A percentile compares a stretch with the other conserved stretches of the same genome.
These are phyloP conservation scores for Arachnomyces sp. DNA, from an alignment of 2,329 filamentous ascomycete genomes.

Conservation along the genomic window DNA sequence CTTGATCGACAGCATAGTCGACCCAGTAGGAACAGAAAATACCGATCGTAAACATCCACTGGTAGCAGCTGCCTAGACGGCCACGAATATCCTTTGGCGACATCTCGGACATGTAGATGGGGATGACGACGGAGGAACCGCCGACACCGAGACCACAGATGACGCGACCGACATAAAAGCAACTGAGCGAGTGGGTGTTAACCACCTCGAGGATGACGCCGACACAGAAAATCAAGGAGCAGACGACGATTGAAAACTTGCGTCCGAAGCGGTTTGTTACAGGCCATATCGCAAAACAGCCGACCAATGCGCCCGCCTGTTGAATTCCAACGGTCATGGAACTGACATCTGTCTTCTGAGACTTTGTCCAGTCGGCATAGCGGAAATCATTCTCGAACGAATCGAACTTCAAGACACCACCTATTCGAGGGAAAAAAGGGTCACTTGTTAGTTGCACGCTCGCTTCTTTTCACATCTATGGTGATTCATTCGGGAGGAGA, in stretches of 20 bases:
- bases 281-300: constrained; percentile 44
- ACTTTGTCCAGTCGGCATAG: constrained; percentile 24
- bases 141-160: constrained; percentile 45
- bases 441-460: not conserved
- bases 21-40: constrained; percentile 50
- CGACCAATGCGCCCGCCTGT: constrained; percentile 47
- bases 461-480: no score
- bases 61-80: constrained; percentile 45
- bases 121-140: constrained; percentile 37
- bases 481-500: not conserved
- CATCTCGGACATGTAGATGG: constrained; percentile 40
- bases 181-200: constrained; percentile 37
- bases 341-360: constrained; percentile 36
- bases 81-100: constrained; percentile 41
- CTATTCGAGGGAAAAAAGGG: constrained; percentile 13
- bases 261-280: constrained; percentile 42
- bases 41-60: constrained; percentile 44
- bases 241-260: constrained; percentile 37
- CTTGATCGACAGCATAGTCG: constrained; percentile 38
- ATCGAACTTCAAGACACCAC: constrained; percentile 41
- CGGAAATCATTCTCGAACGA: constrained; percentile 39
- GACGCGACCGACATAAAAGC: constrained; percentile 42
- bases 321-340: constrained; percentile 46
- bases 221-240: constrained; percentile 41
- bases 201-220: constrained; percentile 41